phyloP scores from a whole-genome alignment of 108 stramenopile genomes.

The Aurantiochytrium sp. region DNA sequence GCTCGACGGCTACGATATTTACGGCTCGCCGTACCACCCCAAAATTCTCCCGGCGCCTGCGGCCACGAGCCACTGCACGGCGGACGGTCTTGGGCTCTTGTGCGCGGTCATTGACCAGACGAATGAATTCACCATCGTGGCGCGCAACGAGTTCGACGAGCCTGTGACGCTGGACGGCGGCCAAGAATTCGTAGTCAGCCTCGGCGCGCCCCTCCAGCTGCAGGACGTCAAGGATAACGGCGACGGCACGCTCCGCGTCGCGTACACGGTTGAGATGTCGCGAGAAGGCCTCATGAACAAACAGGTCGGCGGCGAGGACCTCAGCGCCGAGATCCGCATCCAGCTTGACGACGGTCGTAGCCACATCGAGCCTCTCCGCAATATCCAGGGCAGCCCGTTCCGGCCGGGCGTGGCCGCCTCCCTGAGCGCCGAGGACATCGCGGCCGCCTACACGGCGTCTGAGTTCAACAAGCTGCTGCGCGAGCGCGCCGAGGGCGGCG shows the following conservation, averaged over 20 bases:
- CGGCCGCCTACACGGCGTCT: conserved; percentile 29
- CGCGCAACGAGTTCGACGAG: conserved; percentile 8
- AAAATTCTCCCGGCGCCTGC: neutral
- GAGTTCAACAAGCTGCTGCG: neutral
- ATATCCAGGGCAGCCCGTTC: conserved; percentile 10
- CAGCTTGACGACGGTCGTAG: neutral
- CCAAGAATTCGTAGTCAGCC: neutral
- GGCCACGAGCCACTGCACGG: conserved; percentile 12
- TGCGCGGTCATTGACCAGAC: conserved; percentile 25
- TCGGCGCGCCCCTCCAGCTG: neutral
- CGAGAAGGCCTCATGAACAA: neutral
- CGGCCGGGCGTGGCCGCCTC: neutral
- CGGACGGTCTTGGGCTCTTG: neutral
- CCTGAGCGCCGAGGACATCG: neutral
- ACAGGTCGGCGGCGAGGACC: neutral
- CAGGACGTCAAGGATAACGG: neutral
- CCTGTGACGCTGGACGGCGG: neutral
- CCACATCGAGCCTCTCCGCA: neutral
- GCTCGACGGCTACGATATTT: conserved; percentile 17
- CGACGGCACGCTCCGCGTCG: neutral
- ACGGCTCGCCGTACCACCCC: conserved; percentile 10
- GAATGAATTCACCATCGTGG: neutral
- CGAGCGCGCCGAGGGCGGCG: neutral
- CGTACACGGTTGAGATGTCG: neutral
- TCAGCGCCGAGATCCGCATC: neutral